Evolutionary conservation across 805 yeast species (phyloP).

Genomic region (Candida caryicola): DNA sequence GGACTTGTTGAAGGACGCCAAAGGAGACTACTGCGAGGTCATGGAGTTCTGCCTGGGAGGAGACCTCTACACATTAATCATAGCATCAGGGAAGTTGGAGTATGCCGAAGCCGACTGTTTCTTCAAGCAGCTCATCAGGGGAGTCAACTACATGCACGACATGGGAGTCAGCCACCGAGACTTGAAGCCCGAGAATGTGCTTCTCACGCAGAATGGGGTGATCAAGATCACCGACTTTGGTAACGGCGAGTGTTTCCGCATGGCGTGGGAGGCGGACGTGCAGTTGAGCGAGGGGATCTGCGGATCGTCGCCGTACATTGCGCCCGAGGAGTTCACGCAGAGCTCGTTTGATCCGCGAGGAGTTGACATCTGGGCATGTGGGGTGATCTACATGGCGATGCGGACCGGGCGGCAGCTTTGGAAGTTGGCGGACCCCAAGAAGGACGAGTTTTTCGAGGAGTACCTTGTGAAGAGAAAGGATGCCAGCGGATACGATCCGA

Average conservation of each 20-base stretch:
- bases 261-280: constrained; percentile 78
- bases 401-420: constrained; percentile 92
- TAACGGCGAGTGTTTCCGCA: constrained; percentile 74
- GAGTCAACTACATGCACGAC: constrained; percentile 83
- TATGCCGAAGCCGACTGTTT: constrained; percentile 86
- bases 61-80: constrained; percentile 69
- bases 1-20: constrained; percentile 76
- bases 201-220: constrained; percentile 68
- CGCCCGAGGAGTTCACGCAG: constrained; percentile 76
- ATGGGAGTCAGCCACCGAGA: constrained; percentile 91
- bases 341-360: constrained; percentile 76
- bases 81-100: constrained; percentile 75
- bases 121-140: constrained; percentile 79
- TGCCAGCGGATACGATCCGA: constrained; percentile 86
- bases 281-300: constrained; percentile 73
- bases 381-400: constrained; percentile 91
- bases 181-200: constrained; percentile 81
- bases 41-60: constrained; percentile 87
- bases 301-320: constrained; percentile 87
- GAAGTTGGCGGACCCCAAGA: constrained; percentile 71
- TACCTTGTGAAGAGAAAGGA: constrained; percentile 78
- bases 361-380: constrained; percentile 91
- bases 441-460: constrained; percentile 75
- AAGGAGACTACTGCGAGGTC: constrained; percentile 79
- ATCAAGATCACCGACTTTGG: constrained; percentile 89